Evolutionary conservation across 257 asterid genomes (phyloP).

Genomic region (Misopates orontium): DNA sequence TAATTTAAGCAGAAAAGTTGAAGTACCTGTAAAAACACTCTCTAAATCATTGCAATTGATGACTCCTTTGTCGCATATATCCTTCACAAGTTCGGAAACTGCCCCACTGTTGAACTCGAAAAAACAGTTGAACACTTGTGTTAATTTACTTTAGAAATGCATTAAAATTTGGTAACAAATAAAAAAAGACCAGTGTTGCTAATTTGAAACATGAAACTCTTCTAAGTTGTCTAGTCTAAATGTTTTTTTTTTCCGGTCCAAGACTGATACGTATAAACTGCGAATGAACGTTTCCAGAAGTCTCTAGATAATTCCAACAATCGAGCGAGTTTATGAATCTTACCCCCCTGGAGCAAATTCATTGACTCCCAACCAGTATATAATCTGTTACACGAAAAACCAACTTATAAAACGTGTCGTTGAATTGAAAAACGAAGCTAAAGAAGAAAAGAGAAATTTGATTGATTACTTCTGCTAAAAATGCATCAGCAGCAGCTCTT

Average conservation of each 20-base stretch:
- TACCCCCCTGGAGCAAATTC: slow-evolving; percentile 62
- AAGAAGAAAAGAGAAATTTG: neutral
- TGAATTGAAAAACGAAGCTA: neutral
- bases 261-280: too few relatives aligned
- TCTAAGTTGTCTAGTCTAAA: too few relatives aligned
- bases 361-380: slow-evolving; percentile 63
- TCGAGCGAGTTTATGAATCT: neutral
- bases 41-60: slow-evolving; percentile 54
- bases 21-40: slow-evolving; percentile 53
- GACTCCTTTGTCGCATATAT: slow-evolving; percentile 45
- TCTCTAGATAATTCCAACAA: too few relatives aligned
- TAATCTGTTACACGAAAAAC: slow-evolving; percentile 30
- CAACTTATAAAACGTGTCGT: neutral
- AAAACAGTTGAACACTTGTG: neutral
- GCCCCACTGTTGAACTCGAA: slow-evolving; percentile 42
- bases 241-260: too few relatives aligned
- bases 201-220: neutral
- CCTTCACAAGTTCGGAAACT: slow-evolving; percentile 53
- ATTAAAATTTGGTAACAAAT: neutral
- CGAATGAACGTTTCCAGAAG: too few relatives aligned
- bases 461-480: slow-evolving; percentile 52
- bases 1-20: neutral
- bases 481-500: slow-evolving; percentile 46
- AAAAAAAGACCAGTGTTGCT: neutral
- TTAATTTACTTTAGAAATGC: slow-evolving; percentile 1